phyloP scores from a whole-genome alignment of 208 protist genomes.

The Leishmania martiniquensis region DNA sequence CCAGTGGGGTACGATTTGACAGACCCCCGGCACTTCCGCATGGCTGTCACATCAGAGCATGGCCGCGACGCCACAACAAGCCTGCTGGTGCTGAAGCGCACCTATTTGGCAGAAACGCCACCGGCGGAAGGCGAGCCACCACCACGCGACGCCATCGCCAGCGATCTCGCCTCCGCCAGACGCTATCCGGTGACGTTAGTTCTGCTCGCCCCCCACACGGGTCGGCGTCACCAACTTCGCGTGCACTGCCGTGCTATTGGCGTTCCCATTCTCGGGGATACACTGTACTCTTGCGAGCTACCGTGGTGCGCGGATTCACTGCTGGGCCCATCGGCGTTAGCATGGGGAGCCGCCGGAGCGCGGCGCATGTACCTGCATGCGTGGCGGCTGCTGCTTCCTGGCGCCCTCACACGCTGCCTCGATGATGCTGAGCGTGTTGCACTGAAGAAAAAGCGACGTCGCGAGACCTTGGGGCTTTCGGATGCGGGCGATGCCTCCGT shows the following conservation, averaged over 20 bases:
- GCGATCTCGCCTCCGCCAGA: slow-evolving; percentile 12
- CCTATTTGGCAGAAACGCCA: slow-evolving; percentile 2
- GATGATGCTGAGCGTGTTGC: slow-evolving; percentile 39
- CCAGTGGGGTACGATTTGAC: slow-evolving; percentile 58
- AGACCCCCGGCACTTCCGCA: slow-evolving; percentile 60
- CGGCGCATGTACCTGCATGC: slow-evolving; percentile 83
- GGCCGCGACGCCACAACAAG: slow-evolving; percentile 20
- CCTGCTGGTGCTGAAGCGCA: slow-evolving; percentile 22
- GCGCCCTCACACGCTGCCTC: slow-evolving; percentile 16
- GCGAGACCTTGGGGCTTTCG: slow-evolving; percentile 50
- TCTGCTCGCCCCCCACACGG: slow-evolving; percentile 64
- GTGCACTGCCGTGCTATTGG: slow-evolving; percentile 85
- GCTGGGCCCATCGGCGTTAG: not conserved
- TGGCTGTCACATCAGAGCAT: slow-evolving; percentile 43
- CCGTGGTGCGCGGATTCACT: slow-evolving; percentile 15
- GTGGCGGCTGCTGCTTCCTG: slow-evolving; percentile 64
- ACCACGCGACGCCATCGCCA: slow-evolving; percentile 27
- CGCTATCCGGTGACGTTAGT: slow-evolving; percentile 57
- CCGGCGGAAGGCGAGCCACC: slow-evolving; percentile 14
- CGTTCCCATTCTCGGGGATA: slow-evolving; percentile 87
- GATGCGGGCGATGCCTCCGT: slow-evolving; percentile 16
- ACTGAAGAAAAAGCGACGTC: slow-evolving; percentile 61
- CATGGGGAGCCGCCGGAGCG: slow-evolving; percentile 15
- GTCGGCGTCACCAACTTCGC: slow-evolving; percentile 88
- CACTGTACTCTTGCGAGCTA: slow-evolving; percentile 42